phyloP scores from a whole-genome alignment of 2,329 filamentous ascomycete genomes.

The Sarocladium brachiariae region DNA sequence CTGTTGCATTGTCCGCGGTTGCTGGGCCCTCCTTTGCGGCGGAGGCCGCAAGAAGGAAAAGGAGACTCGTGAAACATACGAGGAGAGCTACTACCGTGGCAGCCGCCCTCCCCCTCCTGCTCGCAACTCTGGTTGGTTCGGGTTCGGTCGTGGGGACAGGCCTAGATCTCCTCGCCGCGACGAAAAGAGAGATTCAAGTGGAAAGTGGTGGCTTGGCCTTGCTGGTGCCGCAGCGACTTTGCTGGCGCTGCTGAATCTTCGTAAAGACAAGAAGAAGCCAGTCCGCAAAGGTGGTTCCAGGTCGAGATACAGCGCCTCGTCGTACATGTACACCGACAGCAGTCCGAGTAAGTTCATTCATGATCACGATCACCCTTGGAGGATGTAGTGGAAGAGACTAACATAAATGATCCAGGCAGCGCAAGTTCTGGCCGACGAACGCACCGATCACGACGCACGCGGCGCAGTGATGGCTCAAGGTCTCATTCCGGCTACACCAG shows the following conservation, averaged over 20 bases:
- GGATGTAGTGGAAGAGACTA: not conserved
- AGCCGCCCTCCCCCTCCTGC: constrained; percentile 36
- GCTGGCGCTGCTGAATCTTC: constrained; percentile 47
- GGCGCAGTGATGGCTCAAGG: constrained; percentile 23
- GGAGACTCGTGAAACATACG: constrained; percentile 46
- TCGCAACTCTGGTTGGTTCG: constrained; percentile 51
- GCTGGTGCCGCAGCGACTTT: constrained; percentile 45
- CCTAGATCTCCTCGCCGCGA: constrained; percentile 32
- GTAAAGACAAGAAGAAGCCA: constrained; percentile 41
- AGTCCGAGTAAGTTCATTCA: constrained; percentile 42
- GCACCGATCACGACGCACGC: constrained; percentile 24
- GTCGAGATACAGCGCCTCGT: constrained; percentile 45
- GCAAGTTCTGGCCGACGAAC: constrained; percentile 24
- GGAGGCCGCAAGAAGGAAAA: constrained; percentile 46
- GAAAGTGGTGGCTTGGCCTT: constrained; percentile 46
- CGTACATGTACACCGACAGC: constrained; percentile 45
- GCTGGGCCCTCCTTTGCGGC: constrained; percentile 54
- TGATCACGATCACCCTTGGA: not conserved
- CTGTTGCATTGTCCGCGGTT: constrained; percentile 60
- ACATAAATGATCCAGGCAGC: constrained; percentile 13
- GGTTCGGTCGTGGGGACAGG: constrained; percentile 21
- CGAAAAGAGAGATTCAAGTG: constrained; percentile 44
- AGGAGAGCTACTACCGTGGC: constrained; percentile 52
- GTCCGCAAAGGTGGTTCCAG: constrained; percentile 33
- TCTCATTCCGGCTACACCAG: constrained; percentile 25